These are phyloP conservation scores for Helotiales sp. DNA, from an alignment of 2,329 filamentous ascomycete species.

Conservation along the genomic window DNA sequence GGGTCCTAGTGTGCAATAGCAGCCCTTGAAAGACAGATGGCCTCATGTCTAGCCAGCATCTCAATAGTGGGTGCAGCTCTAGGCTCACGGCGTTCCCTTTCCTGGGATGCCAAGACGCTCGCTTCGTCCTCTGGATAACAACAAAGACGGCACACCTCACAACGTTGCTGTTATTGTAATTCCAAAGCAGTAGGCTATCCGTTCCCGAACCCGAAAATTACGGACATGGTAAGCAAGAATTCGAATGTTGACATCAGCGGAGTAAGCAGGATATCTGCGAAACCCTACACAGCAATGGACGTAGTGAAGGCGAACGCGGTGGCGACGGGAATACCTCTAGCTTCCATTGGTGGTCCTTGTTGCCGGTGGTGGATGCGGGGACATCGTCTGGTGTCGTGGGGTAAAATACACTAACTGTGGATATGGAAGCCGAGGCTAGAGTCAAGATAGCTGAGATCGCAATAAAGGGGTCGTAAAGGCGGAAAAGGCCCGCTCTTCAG, in stretches of 20 bases:
- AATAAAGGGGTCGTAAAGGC: not conserved
- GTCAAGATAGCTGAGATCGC: not conserved
- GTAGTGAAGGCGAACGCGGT: not conserved
- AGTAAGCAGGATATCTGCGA: not conserved
- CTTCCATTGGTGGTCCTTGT: not conserved
- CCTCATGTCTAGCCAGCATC: not conserved
- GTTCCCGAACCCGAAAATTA: not conserved
- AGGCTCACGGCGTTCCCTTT: not conserved
- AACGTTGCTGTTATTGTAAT: too few species aligned
- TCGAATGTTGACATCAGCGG: not conserved
- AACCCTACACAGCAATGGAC: too few species aligned
- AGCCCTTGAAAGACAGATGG: not conserved
- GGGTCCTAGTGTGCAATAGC: not conserved
- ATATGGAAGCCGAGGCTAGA: constrained; percentile 8
- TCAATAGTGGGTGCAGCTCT: not conserved
- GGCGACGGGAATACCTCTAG: not conserved
- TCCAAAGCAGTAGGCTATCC: not conserved
- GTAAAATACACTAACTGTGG: constrained; percentile 8
- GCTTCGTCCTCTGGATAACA: not conserved
- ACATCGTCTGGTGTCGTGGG: constrained; percentile 7
- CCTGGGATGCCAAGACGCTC: not conserved
- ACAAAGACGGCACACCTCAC: too few species aligned
- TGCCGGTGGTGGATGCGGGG: not conserved
- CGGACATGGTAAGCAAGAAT: not conserved
- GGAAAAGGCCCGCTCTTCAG: constrained; percentile 4